Evolutionary conservation across 208 protist genomes (phyloP), one percentile per base, ranked within the genome.

Genomic region (Angomonas deanei): DNA sequence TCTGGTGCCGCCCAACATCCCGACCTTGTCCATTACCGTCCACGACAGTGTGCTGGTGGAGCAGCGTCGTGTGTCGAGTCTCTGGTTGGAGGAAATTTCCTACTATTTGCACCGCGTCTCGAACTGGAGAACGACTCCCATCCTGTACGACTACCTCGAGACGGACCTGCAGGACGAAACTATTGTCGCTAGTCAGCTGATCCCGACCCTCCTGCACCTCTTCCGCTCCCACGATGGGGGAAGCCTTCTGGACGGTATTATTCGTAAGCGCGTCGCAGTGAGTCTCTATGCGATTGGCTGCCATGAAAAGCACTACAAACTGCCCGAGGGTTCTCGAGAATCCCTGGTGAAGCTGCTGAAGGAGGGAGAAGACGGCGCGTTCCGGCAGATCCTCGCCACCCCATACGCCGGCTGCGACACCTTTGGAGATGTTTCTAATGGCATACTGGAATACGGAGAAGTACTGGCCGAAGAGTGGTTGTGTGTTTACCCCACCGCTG

Each of bases 11-110:
- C 92, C 92, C 3, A 97, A 97, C 62, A 61, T 93, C 17, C 80
- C 88, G 0, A 78, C 87, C 60, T 61, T 83, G 5, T 86, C 90
- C 2, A 58, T 97, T 8, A 88, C 80, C 28, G 38, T 96, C 36
- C 69, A 77, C 52, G 79, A 97, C 66, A 87, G 78, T 50, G 72
- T 93, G 15, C 77, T 94, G 67, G 82, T 94, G 19, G 90, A 97
- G 72, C 85, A 97, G 74, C 78, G 88, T 6, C 77, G 88, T 1
- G 28, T 95, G 15, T 72, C 71, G 3, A 67, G 89, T 28, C 64
- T 95, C 2, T 97, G 86, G 76, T 63, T 97, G 4, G 92, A 97
- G 46, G 90, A 97, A 66, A 64, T 94, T 1, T 89, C 86, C 3
- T 97, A 95, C 66, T 95, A 96, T 72, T 60, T 93, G 0, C 66